These are phyloP conservation scores for Ramaria sp. DNA, from an alignment of 768 basidiomycete genomes.

Conservation along the genomic window DNA sequence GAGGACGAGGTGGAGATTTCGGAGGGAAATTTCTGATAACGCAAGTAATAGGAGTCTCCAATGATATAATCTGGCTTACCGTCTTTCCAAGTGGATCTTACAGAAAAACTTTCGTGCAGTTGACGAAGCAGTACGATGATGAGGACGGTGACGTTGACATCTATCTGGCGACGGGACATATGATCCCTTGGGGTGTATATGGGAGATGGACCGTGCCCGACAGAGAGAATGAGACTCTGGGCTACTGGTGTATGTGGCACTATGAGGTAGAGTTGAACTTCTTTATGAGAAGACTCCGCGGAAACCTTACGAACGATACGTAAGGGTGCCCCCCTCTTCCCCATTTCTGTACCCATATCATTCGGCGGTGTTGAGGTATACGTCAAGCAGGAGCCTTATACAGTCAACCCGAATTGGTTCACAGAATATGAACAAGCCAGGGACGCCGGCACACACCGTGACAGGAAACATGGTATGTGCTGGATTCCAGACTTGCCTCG, in stretches of 20 bases:
- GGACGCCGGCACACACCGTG: not conserved
- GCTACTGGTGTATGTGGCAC: constrained; percentile 3
- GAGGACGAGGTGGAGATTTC: not conserved
- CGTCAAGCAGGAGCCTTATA: not conserved
- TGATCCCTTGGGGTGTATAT: constrained; percentile 1
- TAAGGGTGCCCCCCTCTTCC: not conserved
- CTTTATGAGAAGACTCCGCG: not conserved
- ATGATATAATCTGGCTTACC: not conserved
- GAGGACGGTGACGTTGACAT: not conserved
- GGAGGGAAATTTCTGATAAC: constrained; percentile 2
- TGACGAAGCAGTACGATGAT: not conserved
- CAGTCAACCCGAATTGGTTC: not conserved
- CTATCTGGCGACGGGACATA: not conserved
- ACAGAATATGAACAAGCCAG: not conserved
- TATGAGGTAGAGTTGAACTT: not conserved
- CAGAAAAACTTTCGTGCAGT: not conserved
- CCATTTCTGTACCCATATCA: not conserved
- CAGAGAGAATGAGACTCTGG: not conserved
- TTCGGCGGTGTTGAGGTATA: not conserved
- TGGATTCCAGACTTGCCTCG: not conserved
- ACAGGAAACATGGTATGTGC: not conserved
- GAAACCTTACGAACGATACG: not conserved
- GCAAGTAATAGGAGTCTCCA: not conserved
- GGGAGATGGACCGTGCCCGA: not conserved
- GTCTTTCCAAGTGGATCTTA: not conserved